Percentiles rank a stretch among this genome's conserved stretches.
Evolutionary conservation across 2,329 filamentous ascomycete genomes (phyloP).

Genomic region (Microcyclosporella mali): DNA sequence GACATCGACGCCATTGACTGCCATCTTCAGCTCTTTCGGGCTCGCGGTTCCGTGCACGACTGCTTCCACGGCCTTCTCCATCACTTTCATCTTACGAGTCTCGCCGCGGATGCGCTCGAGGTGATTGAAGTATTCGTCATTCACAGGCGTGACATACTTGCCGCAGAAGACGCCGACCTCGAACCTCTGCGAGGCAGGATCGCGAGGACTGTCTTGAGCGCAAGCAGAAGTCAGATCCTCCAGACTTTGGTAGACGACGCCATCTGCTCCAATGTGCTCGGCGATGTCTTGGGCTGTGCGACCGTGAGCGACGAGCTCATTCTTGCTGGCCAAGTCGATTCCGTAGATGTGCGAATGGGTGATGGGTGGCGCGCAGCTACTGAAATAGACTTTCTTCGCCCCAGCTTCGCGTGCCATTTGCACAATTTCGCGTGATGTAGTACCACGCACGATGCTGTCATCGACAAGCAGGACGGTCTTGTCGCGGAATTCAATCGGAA

Average conservation of each 20-base stretch:
- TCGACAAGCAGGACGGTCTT: constrained; percentile 79
- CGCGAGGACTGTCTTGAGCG: constrained; percentile 59
- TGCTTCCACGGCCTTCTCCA: constrained; percentile 59
- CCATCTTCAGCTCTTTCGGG: constrained; percentile 55
- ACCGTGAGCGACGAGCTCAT: constrained; percentile 65
- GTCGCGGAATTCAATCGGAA: constrained; percentile 75
- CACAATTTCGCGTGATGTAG: constrained; percentile 72
- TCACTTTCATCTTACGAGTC: constrained; percentile 59
- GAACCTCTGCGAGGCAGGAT: constrained; percentile 58
- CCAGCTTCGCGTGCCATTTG: constrained; percentile 79
- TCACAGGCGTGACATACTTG: constrained; percentile 74
- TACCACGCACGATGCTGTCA: constrained; percentile 83
- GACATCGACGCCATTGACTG: constrained; percentile 55
- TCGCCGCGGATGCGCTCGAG: constrained; percentile 66
- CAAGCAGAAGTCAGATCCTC: constrained; percentile 76
- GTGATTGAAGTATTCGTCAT: constrained; percentile 74
- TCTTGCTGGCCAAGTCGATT: constrained; percentile 66
- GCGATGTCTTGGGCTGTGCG: constrained; percentile 57
- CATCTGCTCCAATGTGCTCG: constrained; percentile 64
- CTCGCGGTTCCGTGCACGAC: constrained; percentile 58
- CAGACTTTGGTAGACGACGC: constrained; percentile 70
- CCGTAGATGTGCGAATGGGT: constrained; percentile 82
- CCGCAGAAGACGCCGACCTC: constrained; percentile 92
- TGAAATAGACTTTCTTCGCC: constrained; percentile 75
- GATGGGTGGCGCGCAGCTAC: constrained; percentile 74